Conservation (phyloP, 2,329 filamentous ascomycete species). For the Trichoderma cornu-damae region DNA sequence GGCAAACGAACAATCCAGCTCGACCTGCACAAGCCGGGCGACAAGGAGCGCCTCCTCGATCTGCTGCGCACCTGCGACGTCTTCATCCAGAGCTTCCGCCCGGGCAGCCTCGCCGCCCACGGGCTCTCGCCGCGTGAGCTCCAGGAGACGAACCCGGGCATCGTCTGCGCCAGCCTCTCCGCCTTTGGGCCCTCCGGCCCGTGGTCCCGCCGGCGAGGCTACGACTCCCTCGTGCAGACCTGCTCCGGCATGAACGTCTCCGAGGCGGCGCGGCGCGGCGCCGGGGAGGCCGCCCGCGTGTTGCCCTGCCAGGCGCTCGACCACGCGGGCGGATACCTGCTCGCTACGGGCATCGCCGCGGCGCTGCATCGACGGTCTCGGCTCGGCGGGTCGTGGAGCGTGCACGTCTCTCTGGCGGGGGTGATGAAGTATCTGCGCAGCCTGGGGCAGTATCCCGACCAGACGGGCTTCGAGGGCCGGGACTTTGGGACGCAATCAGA, state of each 20-base stretch:
- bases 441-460: conserved; percentile 45
- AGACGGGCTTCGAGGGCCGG: conserved; percentile 39
- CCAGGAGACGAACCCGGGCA: conserved; percentile 35
- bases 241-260: conserved; percentile 52
- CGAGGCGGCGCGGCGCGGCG: conserved; percentile 44
- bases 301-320: conserved; percentile 53
- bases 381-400: conserved; percentile 36
- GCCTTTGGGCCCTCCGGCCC: conserved; percentile 47
- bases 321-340: conserved; percentile 50
- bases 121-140: conserved; percentile 38
- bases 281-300: conserved; percentile 36
- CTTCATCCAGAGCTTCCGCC: conserved; percentile 60
- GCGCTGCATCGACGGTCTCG: conserved; percentile 44
- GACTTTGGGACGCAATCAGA: conserved; percentile 28
- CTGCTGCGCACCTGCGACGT: conserved; percentile 58
- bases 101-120: conserved; percentile 43
- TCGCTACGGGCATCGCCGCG: conserved; percentile 48
- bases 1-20: conserved; percentile 61
- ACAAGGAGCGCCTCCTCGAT: conserved; percentile 48
- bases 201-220: conserved; percentile 42
- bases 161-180: conserved; percentile 49
- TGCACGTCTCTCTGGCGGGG: conserved; percentile 52
- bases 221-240: conserved; percentile 49
- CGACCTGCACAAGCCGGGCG: conserved; percentile 46
- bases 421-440: conserved; percentile 52